Base-by-base conservation (phyloP, 306 rosid species). In the Ormosia emarginata region DNA sequence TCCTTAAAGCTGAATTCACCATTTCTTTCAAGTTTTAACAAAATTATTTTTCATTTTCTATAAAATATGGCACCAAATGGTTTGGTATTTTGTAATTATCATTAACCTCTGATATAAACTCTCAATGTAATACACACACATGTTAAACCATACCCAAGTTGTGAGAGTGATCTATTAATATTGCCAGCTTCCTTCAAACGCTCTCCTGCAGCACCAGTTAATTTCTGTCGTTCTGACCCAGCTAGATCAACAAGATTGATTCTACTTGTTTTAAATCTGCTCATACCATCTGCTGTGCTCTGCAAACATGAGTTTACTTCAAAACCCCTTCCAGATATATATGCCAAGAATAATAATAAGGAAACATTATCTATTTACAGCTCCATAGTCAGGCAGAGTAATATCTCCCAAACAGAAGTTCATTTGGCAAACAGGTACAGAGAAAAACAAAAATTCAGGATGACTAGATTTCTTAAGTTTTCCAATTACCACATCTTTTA, bases 171-270 rank as follows among this genome's bases (percentile, higher is more conserved):
- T 85, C 99, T 84, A 78, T 96, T 96, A 77, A 96, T 96, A 88
- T 94, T 96, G 77, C 98, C 98, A 50, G 99, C 99, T 87, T 96
- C 99, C 90, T 94, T 96, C 87, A 96, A 82, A 64, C 98, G 95
- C 81, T 96, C 99, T 71, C 99, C 99, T 17, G 99, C 99, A 43
- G 99, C 98, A 64, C 97, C 97, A 0, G 98, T 92, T 85, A 84
- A 71, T 74, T 94, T 96, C 80, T 96, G 99, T 75, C 99, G 82
- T 86, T 96, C 99, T 71, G 98, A 96, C 69, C 99, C 99, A 70
- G 99, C 99, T 78, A 96, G 85, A 87, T 94, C 99, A 81, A 96
- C 99, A 84, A 96, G 97, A 86, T 96, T 96, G 78, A 96, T 92
- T 90, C 98, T 92, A 83, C 99, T 96, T 67, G 97, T 88, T 92